Evolutionary conservation across 2,329 filamentous ascomycete genomes (phyloP).

Genomic region (Claviceps humidiphila): DNA sequence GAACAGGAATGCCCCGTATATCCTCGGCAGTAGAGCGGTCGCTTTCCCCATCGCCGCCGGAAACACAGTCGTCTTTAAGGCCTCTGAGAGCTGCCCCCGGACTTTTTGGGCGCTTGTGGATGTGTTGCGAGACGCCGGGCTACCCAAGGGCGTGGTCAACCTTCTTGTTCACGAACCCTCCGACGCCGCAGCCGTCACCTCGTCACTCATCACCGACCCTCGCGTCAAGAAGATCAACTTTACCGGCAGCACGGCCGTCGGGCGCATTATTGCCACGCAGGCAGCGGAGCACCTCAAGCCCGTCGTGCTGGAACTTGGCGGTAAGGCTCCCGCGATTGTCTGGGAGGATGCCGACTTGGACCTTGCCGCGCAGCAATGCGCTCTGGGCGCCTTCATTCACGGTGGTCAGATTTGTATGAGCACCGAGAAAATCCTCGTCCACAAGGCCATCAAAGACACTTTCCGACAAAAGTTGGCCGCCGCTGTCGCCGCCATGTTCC

Average conservation of each 20-base stretch:
- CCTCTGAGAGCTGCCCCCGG: slow-evolving; percentile 53
- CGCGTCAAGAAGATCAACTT: slow-evolving; percentile 73
- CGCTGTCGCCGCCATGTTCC: slow-evolving; percentile 29
- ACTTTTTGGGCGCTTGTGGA: slow-evolving; percentile 49
- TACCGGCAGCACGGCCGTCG: slow-evolving; percentile 64
- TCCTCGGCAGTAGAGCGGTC: slow-evolving; percentile 41
- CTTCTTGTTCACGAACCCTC: slow-evolving; percentile 52
- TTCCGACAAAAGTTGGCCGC: slow-evolving; percentile 32
- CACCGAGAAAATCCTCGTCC: slow-evolving; percentile 59
- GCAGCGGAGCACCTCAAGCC: slow-evolving; percentile 69
- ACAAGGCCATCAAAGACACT: slow-evolving; percentile 29
- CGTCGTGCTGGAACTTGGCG: slow-evolving; percentile 67
- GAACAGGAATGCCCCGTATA: slow-evolving; percentile 42
- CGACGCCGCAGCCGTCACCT: slow-evolving; percentile 54
- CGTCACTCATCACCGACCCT: slow-evolving; percentile 51
- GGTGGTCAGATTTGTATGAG: slow-evolving; percentile 77
- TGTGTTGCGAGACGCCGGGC: slow-evolving; percentile 58
- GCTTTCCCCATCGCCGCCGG: slow-evolving; percentile 58
- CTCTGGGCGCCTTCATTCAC: slow-evolving; percentile 58
- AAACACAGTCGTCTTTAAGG: slow-evolving; percentile 66
- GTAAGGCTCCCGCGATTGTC: slow-evolving; percentile 68
- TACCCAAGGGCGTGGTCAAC: slow-evolving; percentile 64
- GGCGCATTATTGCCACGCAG: slow-evolving; percentile 55
- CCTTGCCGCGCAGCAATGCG: slow-evolving; percentile 54
- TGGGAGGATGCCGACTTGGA: slow-evolving; percentile 69